Conservation (phyloP, 139 green algal genomes). For the Chlorella sp. region DNA sequence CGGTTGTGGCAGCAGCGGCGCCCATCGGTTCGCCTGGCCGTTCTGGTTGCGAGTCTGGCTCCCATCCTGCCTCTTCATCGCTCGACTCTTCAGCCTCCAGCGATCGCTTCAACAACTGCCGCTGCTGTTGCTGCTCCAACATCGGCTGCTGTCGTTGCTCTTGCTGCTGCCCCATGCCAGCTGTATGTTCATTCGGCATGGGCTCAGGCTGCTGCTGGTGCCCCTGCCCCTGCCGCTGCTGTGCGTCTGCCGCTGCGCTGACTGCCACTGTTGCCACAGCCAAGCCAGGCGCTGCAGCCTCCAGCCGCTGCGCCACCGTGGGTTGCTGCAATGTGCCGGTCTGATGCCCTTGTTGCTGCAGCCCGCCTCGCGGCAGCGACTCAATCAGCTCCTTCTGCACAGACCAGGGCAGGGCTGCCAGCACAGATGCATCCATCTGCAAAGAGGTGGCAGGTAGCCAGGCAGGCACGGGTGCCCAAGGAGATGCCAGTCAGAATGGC, state of each 20-base stretch:
- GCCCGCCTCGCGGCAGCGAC: background rate
- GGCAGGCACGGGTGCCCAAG: background rate
- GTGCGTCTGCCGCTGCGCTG: background rate
- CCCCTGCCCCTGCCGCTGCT: slow-evolving; percentile 4
- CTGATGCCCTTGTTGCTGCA: background rate
- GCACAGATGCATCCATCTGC: slow-evolving; percentile 54
- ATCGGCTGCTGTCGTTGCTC: slow-evolving; percentile 22
- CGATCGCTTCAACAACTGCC: background rate
- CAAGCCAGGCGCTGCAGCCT: too few relatives aligned
- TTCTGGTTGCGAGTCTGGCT: too few relatives aligned
- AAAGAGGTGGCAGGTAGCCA: background rate
- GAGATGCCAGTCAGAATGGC: too few relatives aligned
- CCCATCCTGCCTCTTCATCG: too few relatives aligned
- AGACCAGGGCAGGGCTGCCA: slow-evolving; percentile 42
- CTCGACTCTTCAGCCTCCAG: too few relatives aligned
- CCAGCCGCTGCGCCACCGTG: too few relatives aligned
- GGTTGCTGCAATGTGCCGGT: background rate
- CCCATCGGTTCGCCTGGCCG: too few relatives aligned
- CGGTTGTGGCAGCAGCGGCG: too few relatives aligned
- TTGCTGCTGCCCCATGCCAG: background rate
- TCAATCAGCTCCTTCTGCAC: slow-evolving; percentile 49
- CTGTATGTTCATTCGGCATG: background rate
- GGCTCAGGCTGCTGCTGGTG: background rate
- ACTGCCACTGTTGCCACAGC: background rate
- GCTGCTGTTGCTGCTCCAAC: too few relatives aligned